These are phyloP conservation scores for Hydnomerulius pinastri DNA, from an alignment of 768 basidiomycete species.

Conservation along the genomic window DNA sequence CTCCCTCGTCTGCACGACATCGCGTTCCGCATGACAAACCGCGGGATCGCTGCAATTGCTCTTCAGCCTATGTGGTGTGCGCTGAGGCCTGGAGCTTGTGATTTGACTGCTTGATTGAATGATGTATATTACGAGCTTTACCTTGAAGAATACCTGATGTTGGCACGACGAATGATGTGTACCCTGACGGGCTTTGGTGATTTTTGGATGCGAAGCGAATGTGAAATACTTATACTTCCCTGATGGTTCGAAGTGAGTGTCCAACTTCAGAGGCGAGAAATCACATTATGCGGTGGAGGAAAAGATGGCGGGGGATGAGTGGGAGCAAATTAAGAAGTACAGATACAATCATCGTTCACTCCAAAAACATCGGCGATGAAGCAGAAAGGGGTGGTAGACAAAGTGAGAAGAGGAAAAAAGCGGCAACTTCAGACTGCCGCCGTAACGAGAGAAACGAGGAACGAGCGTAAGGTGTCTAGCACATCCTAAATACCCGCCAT, in stretches of 20 bases:
- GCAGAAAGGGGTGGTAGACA: no score
- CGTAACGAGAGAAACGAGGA: conserved; percentile 14
- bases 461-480: conserved; percentile 6
- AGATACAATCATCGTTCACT: conserved; percentile 41
- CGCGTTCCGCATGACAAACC: conserved; percentile 57
- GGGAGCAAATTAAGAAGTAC: conserved; percentile 38
- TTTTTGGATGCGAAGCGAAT: no score
- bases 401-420: conserved; percentile 23
- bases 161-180: no score
- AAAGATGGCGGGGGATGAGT: conserved; percentile 17
- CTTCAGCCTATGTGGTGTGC: conserved; percentile 78
- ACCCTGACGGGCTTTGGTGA: no score
- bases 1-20: conserved; percentile 65
- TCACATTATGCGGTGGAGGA: conserved; percentile 22
- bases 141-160: neutral
- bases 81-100: conserved; percentile 57
- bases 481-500: conserved; percentile 35
- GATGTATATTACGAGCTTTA: neutral
- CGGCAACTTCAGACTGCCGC: conserved; percentile 7
- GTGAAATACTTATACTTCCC: no score
- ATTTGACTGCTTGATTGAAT: conserved; percentile 29
- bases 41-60: conserved; percentile 59
- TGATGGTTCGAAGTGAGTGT: no score
- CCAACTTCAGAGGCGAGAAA: conserved; percentile 15
- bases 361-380: conserved; percentile 29